Evolutionary conservation across 2,329 filamentous ascomycete genomes (phyloP).

Genomic region (Botrytis fragariae): DNA sequence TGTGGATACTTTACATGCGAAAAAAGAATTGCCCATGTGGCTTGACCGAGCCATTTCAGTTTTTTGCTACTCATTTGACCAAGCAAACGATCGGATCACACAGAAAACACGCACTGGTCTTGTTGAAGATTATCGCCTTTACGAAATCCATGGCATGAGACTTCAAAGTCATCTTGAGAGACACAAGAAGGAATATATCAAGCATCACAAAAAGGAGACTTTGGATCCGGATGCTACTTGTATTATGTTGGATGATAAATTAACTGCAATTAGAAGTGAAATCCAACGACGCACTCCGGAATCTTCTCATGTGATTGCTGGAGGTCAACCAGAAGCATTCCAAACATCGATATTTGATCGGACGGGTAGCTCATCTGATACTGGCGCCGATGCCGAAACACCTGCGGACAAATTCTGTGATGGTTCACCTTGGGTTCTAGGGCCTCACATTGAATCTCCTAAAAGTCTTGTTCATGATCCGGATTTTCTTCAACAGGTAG

Average conservation of each 20-base stretch:
- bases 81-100: conserved; percentile 46
- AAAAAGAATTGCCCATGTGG: conserved; percentile 47
- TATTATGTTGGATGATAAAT: conserved; percentile 39
- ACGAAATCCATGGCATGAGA: conserved; percentile 50
- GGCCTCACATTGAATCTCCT: conserved; percentile 33
- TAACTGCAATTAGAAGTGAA: conserved; percentile 43
- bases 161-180: conserved; percentile 46
- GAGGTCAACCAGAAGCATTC: conserved; percentile 38
- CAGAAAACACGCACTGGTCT: conserved; percentile 44
- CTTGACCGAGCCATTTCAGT: conserved; percentile 48
- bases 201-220: conserved; percentile 22
- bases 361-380: conserved; percentile 49
- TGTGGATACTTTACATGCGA: conserved; percentile 44
- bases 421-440: conserved; percentile 32
- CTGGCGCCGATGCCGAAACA: conserved; percentile 42
- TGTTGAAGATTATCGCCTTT: conserved; percentile 53
- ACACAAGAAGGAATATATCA: conserved; percentile 39
- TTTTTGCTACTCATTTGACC: conserved; percentile 50
- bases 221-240: conserved; percentile 35
- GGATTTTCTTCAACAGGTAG: conserved; percentile 24
- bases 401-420: conserved; percentile 37
- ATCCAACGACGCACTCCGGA: conserved; percentile 46
- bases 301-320: conserved; percentile 42
- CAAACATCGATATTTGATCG: conserved; percentile 52
- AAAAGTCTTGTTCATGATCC: conserved; percentile 27